These are phyloP conservation scores for Trichophyton simii DNA, from an alignment of 2,329 filamentous ascomycete genomes.

Conservation along the genomic window DNA sequence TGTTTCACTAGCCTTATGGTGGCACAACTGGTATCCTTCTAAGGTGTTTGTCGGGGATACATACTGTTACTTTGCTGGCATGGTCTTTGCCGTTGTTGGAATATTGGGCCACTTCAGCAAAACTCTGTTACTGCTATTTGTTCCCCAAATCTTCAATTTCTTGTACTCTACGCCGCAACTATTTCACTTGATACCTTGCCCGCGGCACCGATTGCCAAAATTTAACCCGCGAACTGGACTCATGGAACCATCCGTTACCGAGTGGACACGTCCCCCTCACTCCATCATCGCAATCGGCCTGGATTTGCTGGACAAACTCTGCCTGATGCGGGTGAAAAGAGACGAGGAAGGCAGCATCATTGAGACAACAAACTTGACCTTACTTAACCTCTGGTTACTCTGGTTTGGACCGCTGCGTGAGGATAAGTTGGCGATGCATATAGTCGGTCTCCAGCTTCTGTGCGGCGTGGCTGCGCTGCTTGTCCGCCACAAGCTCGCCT, in stretches of 20 bases:
- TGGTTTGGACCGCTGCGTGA: slow-evolving; percentile 88
- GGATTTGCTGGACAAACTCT: slow-evolving; percentile 55
- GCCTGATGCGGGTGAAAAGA: slow-evolving; percentile 54
- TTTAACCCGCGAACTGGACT: slow-evolving; percentile 79
- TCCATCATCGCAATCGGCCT: slow-evolving; percentile 51
- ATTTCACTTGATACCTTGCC: slow-evolving; percentile 80
- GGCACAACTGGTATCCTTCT: slow-evolving; percentile 92
- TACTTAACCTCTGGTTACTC: slow-evolving; percentile 91
- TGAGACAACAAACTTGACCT: slow-evolving; percentile 79
- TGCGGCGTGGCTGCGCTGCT: slow-evolving; percentile 75
- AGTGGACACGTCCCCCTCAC: slow-evolving; percentile 60
- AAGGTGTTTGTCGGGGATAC: slow-evolving; percentile 95
- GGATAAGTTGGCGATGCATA: slow-evolving; percentile 65
- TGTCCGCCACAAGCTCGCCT: slow-evolving; percentile 69
- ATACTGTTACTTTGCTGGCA: slow-evolving; percentile 98
- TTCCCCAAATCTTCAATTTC: slow-evolving; percentile 95
- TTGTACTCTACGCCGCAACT: slow-evolving; percentile 85
- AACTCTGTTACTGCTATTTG: slow-evolving; percentile 76
- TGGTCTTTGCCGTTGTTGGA: slow-evolving; percentile 95
- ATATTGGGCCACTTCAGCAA: slow-evolving; percentile 98
- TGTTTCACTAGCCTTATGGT: slow-evolving; percentile 73
- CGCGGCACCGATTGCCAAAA: slow-evolving; percentile 76
- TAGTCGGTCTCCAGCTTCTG: slow-evolving; percentile 63
- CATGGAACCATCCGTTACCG: slow-evolving; percentile 73
- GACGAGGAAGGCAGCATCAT: slow-evolving; percentile 58